Percentiles rank a stretch among this genome's conserved stretches.
These are phyloP conservation scores for Phytophthora palmivora DNA, from an alignment of 352 stramenopile species.

Conservation along the genomic window DNA sequence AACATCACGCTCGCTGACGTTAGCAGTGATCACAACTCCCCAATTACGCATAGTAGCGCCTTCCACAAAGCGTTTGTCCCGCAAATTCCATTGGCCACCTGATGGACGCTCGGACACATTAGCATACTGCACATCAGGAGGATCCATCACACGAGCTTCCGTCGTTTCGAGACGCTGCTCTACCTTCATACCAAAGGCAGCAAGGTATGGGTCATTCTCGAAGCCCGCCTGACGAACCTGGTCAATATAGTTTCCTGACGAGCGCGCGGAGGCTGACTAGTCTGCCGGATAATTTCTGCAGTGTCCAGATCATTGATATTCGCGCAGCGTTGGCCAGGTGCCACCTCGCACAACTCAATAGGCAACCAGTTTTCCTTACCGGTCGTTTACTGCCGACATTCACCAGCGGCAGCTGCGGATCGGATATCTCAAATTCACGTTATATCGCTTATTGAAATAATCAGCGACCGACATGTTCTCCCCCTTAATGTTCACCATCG, in stretches of 20 bases:
- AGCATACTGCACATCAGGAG: slow-evolving; percentile 66
- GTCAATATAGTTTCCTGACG: slow-evolving; percentile 62
- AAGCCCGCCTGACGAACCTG: slow-evolving; percentile 70
- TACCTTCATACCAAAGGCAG: slow-evolving; percentile 65
- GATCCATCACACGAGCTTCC: slow-evolving; percentile 50
- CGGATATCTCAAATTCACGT: slow-evolving; percentile 71
- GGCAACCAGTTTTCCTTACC: slow-evolving; percentile 64
- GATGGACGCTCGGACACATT: slow-evolving; percentile 65
- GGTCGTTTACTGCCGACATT: slow-evolving; percentile 64
- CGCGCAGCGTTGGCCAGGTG: slow-evolving; percentile 67
- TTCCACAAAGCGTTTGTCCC: slow-evolving; percentile 67
- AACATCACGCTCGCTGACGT: slow-evolving; percentile 34
- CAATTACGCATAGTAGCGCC: slow-evolving; percentile 51
- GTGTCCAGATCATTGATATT: slow-evolving; percentile 84
- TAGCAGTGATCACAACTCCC: slow-evolving; percentile 57
- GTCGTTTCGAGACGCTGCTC: slow-evolving; percentile 52
- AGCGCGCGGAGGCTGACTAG: slow-evolving; percentile 49
- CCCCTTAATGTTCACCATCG: slow-evolving; percentile 63
- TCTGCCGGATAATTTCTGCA: slow-evolving; percentile 82
- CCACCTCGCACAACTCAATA: slow-evolving; percentile 81
- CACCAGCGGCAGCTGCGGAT: slow-evolving; percentile 74
- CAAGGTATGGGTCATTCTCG: slow-evolving; percentile 68
- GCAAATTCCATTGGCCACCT: slow-evolving; percentile 77
- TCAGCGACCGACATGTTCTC: slow-evolving; percentile 48
- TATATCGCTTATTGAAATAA: slow-evolving; percentile 65